Base-by-base conservation (phyloP, 2,329 filamentous ascomycete genomes). In the Laburnicola sp. region DNA sequence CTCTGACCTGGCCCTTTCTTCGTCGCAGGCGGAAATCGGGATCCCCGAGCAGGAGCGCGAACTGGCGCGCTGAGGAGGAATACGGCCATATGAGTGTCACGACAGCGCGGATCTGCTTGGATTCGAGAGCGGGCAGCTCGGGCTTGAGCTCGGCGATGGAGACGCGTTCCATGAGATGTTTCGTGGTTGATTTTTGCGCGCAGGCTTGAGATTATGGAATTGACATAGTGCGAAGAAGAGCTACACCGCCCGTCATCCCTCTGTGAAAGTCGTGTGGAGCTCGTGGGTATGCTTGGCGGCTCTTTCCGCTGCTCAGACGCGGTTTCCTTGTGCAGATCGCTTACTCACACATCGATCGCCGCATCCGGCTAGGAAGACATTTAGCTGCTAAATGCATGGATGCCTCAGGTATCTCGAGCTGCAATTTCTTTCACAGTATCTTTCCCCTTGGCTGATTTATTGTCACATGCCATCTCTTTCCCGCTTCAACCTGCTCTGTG, bases 51-150 rank as follows among this genome's bases (percentile, higher is more conserved):
- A 95, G 82, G 44, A 97, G 86, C 25, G 90, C 87, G 59, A 91
- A 82, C 34, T 85, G 85, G 46, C 82, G 83, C 27, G 82, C 87
- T 25, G 90, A 84, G 22, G 87, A 88, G 58, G 89, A 96, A 73
- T 90, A 97, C 0, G 93, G 93, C 92, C 93, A 97, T 51, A 90
- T 86, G 31, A 97, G 84, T 6, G 91, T 93, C 22, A 97, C 84
- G 11, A 88, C 79, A 34, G 89, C 91, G 51, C 83, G 81, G 28
- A 96, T 68, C 21, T 68, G 63, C 58, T 68, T 68, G 16, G 66
- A 64, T 21, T 68, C 62, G 46, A 58, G 59, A 10, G 52, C 57
- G 26, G 64, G 54, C 16, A 70, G 64, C 47, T 65, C 57, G 35
- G 70, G 71, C 30, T 51, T 54, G 49, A 73, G 63, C 53, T 67